A percentile compares a stretch with the other conserved stretches of the same genome.
These are phyloP conservation scores for Trapa incisa DNA, from an alignment of 345 rosid species.

Conservation along the genomic window DNA sequence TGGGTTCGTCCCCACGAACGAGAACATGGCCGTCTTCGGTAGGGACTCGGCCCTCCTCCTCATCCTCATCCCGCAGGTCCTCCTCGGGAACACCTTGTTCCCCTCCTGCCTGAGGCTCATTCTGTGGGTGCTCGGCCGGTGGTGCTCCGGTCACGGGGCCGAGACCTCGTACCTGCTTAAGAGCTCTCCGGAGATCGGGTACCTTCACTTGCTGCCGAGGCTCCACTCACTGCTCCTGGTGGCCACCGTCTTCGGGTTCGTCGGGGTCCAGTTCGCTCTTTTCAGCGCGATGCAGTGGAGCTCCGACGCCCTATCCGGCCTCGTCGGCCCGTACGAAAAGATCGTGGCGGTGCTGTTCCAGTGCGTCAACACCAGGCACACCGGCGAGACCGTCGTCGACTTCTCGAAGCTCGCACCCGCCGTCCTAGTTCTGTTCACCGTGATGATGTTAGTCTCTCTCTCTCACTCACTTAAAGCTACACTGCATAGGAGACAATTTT, in stretches of 20 bases:
- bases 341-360: slow-evolving; percentile 4
- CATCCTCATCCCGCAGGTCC: slow-evolving; percentile 26
- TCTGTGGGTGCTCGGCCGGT: slow-evolving; percentile 19
- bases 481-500: no score
- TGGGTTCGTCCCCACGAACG: slow-evolving; percentile 64
- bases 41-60: slow-evolving; percentile 28
- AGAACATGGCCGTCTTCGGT: slow-evolving; percentile 45
- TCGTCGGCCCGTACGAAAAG: slow-evolving; percentile 36
- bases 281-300: slow-evolving; percentile 44
- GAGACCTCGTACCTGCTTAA: slow-evolving; percentile 29
- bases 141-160: slow-evolving; percentile 9
- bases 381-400: slow-evolving; percentile 7
- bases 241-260: slow-evolving; percentile 30
- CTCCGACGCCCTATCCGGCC: slow-evolving; percentile 23
- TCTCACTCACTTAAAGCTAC: neutral
- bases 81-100: slow-evolving; percentile 23
- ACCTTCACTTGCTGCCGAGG: slow-evolving; percentile 11
- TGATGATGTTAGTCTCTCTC: slow-evolving; percentile 56
- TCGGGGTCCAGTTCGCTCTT: slow-evolving; percentile 22
- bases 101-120: slow-evolving; percentile 7
- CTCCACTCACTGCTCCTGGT: slow-evolving; percentile 14
- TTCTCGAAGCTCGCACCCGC: slow-evolving; percentile 24
- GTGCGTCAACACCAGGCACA: slow-evolving; percentile 11
- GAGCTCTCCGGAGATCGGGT: slow-evolving; percentile 27
- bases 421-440: slow-evolving; percentile 35